These are phyloP conservation scores for Suhomyces prunicola DNA, from an alignment of 805 yeast genomes.

Conservation along the genomic window DNA sequence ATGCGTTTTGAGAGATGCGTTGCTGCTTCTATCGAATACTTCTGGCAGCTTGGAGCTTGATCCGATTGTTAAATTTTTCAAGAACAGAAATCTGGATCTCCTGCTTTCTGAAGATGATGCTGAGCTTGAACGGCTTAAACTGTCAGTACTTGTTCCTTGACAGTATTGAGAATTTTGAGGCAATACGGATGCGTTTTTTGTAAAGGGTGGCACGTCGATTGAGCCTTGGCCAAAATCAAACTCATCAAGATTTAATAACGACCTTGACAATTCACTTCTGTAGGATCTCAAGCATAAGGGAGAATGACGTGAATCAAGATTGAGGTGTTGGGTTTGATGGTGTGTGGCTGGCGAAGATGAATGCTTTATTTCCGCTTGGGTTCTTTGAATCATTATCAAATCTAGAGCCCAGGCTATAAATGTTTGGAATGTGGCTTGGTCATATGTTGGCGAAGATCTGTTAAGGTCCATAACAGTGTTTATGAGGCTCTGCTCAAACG, in stretches of 20 bases:
- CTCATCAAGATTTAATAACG: not conserved
- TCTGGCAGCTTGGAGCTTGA: not conserved
- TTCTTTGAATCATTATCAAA: not conserved
- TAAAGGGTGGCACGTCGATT: not conserved
- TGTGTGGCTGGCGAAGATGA: not conserved
- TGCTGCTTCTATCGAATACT: not conserved
- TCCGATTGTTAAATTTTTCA: not conserved
- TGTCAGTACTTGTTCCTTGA: not conserved
- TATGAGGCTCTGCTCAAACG: not conserved
- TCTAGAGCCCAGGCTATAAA: not conserved
- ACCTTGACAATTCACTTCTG: not conserved
- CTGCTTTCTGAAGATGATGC: not conserved
- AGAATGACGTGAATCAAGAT: not conserved
- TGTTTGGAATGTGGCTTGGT: not conserved
- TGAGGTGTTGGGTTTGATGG: not conserved
- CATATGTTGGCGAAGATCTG: not conserved
- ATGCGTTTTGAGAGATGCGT: not conserved
- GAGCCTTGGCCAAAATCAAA: not conserved
- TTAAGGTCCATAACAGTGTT: not conserved
- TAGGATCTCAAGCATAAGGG: not conserved
- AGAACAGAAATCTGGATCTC: not conserved
- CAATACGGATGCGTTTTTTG: not conserved
- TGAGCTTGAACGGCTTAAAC: not conserved
- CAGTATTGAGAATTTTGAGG: not conserved
- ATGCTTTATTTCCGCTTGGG: not conserved